Evolutionary conservation across 2,329 filamentous ascomycete genomes (phyloP).

Genomic region (Calonectria leucothoes): DNA sequence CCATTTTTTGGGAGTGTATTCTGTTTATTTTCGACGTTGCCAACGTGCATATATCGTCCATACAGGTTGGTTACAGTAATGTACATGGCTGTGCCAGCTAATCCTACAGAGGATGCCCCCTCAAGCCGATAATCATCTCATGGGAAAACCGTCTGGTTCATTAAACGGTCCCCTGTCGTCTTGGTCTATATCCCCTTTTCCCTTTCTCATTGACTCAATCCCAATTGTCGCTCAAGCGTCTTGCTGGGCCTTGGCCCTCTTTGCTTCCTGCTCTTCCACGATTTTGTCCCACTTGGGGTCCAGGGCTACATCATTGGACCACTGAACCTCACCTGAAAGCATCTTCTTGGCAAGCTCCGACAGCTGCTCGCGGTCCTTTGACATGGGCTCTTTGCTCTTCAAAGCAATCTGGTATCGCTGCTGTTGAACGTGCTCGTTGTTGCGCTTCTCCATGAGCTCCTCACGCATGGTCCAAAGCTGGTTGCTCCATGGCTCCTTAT

Average conservation of each 20-base stretch:
- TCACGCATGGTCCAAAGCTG: slow-evolving; percentile 66
- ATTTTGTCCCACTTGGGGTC: slow-evolving; percentile 60
- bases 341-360: slow-evolving; percentile 74
- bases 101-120: slow-evolving; percentile 40
- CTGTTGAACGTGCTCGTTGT: slow-evolving; percentile 47
- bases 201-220: slow-evolving; percentile 9
- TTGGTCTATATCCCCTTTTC: slow-evolving; percentile 17
- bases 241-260: slow-evolving; percentile 38
- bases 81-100: slow-evolving; percentile 45
- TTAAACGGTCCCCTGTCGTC: slow-evolving; percentile 32
- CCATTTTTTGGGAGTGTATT: slow-evolving; percentile 39
- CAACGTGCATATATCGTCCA: slow-evolving; percentile 33
- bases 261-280: slow-evolving; percentile 39
- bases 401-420: slow-evolving; percentile 51
- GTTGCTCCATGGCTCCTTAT: slow-evolving; percentile 74
- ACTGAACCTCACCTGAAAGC: slow-evolving; percentile 69
- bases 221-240: slow-evolving; percentile 26
- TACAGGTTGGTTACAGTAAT: slow-evolving; percentile 45
- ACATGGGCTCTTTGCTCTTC: slow-evolving; percentile 55
- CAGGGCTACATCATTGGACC: slow-evolving; percentile 62
- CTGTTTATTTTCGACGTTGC: slow-evolving; percentile 36
- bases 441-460: slow-evolving; percentile 57
- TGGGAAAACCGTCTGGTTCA: slow-evolving; percentile 33
- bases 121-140: slow-evolving; percentile 17
- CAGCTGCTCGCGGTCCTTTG: slow-evolving; percentile 58